A percentile compares a stretch with the other conserved stretches of the same genome.
Conservation (phyloP, 805 yeast genomes). For the Candida methanosorbosa region DNA sequence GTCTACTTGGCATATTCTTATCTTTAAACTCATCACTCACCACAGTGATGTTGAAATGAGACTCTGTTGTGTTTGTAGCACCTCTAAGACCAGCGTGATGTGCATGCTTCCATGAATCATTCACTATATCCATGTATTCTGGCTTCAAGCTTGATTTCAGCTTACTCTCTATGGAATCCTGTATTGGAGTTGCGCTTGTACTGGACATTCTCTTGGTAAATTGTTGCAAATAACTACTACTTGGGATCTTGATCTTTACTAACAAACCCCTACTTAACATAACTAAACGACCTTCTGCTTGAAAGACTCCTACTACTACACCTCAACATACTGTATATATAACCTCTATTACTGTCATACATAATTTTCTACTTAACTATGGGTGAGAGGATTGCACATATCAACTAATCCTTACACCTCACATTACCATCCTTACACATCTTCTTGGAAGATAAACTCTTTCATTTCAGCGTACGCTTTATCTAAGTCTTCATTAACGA, state of each 20-base stretch:
- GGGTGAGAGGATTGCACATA: too few species aligned
- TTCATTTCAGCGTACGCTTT: conserved; percentile 78
- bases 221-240: too few species aligned
- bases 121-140: conserved; percentile 40
- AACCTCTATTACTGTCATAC: too few species aligned
- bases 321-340: too few species aligned
- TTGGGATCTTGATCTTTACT: too few species aligned
- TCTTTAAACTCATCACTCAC: conserved; percentile 65
- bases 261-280: too few species aligned
- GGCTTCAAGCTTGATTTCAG: conserved; percentile 36
- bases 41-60: conserved; percentile 72
- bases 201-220: too few species aligned
- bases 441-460: conserved; percentile 54
- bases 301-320: too few species aligned
- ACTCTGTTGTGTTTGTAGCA: conserved; percentile 63
- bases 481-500: conserved; percentile 89
- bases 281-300: too few species aligned
- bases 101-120: conserved; percentile 84
- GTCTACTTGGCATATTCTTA: conserved; percentile 62
- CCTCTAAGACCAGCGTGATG: conserved; percentile 79
- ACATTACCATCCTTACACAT: conserved; percentile 5
- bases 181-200: conserved; percentile 32
- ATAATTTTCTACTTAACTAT: too few species aligned
- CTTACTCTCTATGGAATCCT: conserved; percentile 36
- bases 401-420: background rate